These are phyloP conservation scores for Coleophoma crateriformis DNA, from an alignment of 2,329 filamentous ascomycete genomes.

Conservation along the genomic window DNA sequence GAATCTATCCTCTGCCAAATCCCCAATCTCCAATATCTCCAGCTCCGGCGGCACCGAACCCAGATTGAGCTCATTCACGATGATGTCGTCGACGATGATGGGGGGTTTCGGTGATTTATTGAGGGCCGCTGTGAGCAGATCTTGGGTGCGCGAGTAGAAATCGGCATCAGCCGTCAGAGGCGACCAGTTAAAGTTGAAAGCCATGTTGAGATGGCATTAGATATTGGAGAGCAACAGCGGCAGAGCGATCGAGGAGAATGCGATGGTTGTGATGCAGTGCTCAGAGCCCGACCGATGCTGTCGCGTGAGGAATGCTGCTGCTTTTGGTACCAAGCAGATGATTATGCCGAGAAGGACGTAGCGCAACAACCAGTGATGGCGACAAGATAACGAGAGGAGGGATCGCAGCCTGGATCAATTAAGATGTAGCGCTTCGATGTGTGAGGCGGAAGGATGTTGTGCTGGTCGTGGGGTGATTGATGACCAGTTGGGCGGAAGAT, in stretches of 20 bases:
- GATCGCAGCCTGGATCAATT: neutral
- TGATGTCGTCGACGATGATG: slow-evolving; percentile 98
- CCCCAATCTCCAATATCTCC: slow-evolving; percentile 96
- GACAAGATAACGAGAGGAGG: neutral
- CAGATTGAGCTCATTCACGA: slow-evolving; percentile 95
- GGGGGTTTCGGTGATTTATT: slow-evolving; percentile 98
- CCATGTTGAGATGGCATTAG: slow-evolving; percentile 55
- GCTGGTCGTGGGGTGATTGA: neutral
- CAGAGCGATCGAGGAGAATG: neutral
- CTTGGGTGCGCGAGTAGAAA: slow-evolving; percentile 84
- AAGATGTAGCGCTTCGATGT: neutral
- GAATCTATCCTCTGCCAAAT: slow-evolving; percentile 94
- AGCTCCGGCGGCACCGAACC: slow-evolving; percentile 91
- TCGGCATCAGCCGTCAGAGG: slow-evolving; percentile 91
- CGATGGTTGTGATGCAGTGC: neutral
- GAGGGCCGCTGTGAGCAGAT: slow-evolving; percentile 88
- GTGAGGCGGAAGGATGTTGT: neutral
- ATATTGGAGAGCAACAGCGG: neutral
- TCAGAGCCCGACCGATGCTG: neutral
- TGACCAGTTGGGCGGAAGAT: neutral
- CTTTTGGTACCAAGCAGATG: neutral
- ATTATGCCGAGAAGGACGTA: neutral
- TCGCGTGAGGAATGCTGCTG: slow-evolving; percentile 1
- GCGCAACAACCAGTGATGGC: neutral
- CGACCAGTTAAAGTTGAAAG: slow-evolving; percentile 99